These are phyloP conservation scores for Lachnellula subtilissima DNA, from an alignment of 2,329 filamentous ascomycete species.

Conservation along the genomic window DNA sequence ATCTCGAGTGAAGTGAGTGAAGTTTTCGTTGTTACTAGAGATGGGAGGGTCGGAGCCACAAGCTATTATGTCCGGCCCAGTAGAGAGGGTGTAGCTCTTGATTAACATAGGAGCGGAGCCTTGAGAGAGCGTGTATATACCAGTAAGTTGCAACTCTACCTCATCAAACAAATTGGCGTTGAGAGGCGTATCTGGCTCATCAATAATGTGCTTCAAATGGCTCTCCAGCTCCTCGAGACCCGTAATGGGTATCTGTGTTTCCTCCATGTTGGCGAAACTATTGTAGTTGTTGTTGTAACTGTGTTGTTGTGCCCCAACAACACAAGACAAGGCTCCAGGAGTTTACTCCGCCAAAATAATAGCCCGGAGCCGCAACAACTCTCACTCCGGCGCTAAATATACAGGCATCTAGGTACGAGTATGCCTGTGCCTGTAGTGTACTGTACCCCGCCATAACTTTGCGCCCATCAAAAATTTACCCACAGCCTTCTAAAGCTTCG, in stretches of 20 bases:
- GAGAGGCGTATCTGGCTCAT: constrained; percentile 39
- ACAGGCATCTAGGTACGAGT: background rate
- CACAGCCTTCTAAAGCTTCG: background rate
- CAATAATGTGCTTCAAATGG: constrained; percentile 49
- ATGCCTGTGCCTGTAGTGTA: background rate
- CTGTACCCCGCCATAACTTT: background rate
- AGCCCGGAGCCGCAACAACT: background rate
- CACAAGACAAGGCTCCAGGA: no score
- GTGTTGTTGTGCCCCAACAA: background rate
- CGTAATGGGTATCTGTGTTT: constrained; percentile 38
- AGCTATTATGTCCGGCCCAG: background rate
- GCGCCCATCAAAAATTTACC: background rate
- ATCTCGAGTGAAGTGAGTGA: background rate
- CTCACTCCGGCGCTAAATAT: background rate
- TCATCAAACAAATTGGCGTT: constrained; percentile 52
- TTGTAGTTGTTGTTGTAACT: background rate
- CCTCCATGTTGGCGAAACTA: constrained; percentile 28
- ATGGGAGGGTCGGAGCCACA: background rate
- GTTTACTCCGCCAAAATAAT: no score
- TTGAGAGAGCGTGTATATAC: constrained; percentile 29
- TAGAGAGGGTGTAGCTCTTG: background rate
- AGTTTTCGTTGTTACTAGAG: background rate
- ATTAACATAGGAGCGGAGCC: background rate
- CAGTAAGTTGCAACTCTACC: constrained; percentile 54
- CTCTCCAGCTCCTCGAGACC: constrained; percentile 49